Conservation (phyloP, 768 basidiomycete species). For the Holtermanniella nyarrowii region DNA sequence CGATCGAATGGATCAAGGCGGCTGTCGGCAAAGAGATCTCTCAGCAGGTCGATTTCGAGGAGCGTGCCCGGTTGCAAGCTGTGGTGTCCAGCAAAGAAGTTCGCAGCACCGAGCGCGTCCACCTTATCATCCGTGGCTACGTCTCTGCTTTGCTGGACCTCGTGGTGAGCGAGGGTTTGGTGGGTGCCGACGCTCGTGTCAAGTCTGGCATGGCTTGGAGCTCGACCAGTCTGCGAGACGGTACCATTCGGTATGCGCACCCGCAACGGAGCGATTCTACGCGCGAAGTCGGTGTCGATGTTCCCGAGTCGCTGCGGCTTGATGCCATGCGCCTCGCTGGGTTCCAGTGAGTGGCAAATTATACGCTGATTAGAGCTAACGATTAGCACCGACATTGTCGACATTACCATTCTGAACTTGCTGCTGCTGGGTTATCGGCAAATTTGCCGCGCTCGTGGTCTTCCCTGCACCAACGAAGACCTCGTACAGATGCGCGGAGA, state of each 20-base stretch:
- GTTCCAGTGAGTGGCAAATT: conserved; percentile 16
- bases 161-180: conserved; percentile 48
- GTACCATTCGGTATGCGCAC: conserved; percentile 20
- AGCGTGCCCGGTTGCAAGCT: conserved; percentile 43
- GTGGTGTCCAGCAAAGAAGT: neutral
- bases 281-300: conserved; percentile 30
- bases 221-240: conserved; percentile 5
- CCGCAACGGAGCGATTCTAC: conserved; percentile 39
- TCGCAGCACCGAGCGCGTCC: conserved; percentile 6
- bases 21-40: conserved; percentile 44
- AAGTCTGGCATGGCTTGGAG: neutral
- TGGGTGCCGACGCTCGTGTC: conserved; percentile 30
- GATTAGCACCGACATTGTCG: conserved; percentile 66
- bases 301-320: conserved; percentile 36
- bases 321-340: conserved; percentile 17
- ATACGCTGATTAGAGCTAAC: conserved; percentile 38
- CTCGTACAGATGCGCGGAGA: neutral
- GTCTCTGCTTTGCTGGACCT: conserved; percentile 45
- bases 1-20: conserved; percentile 56
- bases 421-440: conserved; percentile 71
- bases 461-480: neutral
- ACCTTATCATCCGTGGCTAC: conserved; percentile 20
- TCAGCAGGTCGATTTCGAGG: conserved; percentile 44
- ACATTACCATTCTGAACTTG: conserved; percentile 66
- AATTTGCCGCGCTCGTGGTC: conserved; percentile 39